Evolutionary conservation across 148 eudicot species (phyloP).

Genomic region (Selenicereus undatus): DNA sequence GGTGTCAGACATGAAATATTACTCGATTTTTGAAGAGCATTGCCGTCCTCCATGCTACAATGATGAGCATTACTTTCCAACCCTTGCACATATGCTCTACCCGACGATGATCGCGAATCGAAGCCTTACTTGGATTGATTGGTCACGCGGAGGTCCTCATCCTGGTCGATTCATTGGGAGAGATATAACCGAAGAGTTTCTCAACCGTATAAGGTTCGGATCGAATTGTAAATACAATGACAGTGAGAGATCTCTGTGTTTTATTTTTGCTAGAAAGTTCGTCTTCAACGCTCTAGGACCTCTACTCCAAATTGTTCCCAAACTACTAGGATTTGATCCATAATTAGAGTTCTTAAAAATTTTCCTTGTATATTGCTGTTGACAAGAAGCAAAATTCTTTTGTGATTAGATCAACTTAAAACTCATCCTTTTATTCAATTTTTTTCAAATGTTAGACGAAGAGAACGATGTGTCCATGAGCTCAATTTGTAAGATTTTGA

Average conservation of each 20-base stretch:
- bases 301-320: constrained; percentile 42
- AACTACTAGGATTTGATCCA: constrained; percentile 39
- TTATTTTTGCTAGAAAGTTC: constrained; percentile 72
- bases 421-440: no score
- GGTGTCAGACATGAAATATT: constrained; percentile 45
- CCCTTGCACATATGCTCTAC: constrained; percentile 39
- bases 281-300: constrained; percentile 35
- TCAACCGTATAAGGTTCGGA: constrained; percentile 38
- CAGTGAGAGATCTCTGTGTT: constrained; percentile 40
- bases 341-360: constrained; percentile 3
- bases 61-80: constrained; percentile 76
- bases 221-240: constrained; percentile 46
- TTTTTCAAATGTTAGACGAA: no score
- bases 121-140: constrained; percentile 52
- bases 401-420: no score
- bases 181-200: constrained; percentile 44
- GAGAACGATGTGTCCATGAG: no score
- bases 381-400: no score
- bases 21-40: constrained; percentile 34
- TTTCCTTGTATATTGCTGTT: no score
- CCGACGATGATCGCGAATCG: constrained; percentile 34
- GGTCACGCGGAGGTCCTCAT: constrained; percentile 61
- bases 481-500: no score
- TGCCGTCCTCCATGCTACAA: constrained; percentile 46
- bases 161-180: constrained; percentile 39